Evolutionary conservation across 345 rosid genomes (phyloP).

Genomic region (Eucalyptus albens): DNA sequence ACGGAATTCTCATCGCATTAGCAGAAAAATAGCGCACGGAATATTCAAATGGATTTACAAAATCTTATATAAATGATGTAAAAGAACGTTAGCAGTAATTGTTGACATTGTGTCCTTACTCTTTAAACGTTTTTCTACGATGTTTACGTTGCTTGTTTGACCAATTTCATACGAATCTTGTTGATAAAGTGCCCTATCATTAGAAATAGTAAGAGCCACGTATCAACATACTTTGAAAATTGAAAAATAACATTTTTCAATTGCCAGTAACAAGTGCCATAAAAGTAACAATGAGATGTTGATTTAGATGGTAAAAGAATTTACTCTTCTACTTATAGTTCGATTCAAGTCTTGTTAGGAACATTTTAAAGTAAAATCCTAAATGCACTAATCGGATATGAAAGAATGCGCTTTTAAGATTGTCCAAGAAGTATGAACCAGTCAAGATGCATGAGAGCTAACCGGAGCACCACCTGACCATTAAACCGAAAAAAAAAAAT

Average conservation of each 20-base stretch:
- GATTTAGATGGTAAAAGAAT: neutral
- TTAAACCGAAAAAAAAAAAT: too few relatives aligned
- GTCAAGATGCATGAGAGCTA: neutral
- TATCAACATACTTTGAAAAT: neutral
- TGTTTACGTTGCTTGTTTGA: neutral
- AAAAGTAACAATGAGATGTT: neutral
- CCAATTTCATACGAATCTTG: neutral
- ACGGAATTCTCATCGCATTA: neutral
- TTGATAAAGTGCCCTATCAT: neutral
- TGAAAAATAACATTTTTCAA: neutral
- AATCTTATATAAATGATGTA: neutral
- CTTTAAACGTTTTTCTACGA: neutral
- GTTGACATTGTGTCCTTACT: neutral
- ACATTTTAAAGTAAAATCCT: too few relatives aligned
- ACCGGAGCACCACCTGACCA: neutral
- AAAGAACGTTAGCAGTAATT: neutral
- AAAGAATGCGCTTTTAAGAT: too few relatives aligned
- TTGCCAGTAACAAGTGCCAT: rapidly evolving
- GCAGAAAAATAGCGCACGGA: neutral
- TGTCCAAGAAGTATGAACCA: neutral
- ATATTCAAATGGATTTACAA: neutral
- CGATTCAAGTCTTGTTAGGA: too few relatives aligned
- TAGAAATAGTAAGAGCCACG: neutral
- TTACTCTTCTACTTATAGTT: too few relatives aligned
- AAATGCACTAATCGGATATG: rapidly evolving